A percentile compares a stretch with the other conserved stretches of the same genome.
Evolutionary conservation across 371 early-diverging fungal species (phyloP).

Genomic region (Smittium culicis): DNA sequence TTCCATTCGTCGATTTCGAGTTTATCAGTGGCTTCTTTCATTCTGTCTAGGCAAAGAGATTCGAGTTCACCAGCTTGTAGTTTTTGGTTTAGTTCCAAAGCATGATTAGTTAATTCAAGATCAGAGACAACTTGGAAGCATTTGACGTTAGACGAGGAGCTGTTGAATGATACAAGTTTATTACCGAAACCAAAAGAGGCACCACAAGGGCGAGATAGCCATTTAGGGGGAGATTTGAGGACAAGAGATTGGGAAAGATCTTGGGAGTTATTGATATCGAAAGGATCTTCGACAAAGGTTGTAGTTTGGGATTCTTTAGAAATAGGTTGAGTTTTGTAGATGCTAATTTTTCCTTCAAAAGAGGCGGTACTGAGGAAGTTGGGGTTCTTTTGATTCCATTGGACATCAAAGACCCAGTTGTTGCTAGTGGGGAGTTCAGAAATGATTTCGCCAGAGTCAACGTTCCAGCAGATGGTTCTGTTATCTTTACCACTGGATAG

Average conservation of each 20-base stretch:
- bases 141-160: conserved; percentile 30
- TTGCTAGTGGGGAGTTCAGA: conserved; percentile 59
- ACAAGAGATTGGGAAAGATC: conserved; percentile 36
- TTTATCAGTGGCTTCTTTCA: conserved; percentile 29
- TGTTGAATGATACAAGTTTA: conserved; percentile 54
- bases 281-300: conserved; percentile 51
- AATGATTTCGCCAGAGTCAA: conserved; percentile 46
- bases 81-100: conserved; percentile 20
- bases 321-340: conserved; percentile 61
- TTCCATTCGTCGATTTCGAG: conserved; percentile 59
- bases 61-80: conserved; percentile 19
- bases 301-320: conserved; percentile 15
- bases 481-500: conserved; percentile 84
- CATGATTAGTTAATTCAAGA: conserved; percentile 24
- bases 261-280: conserved; percentile 38
- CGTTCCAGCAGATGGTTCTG: conserved; percentile 86
- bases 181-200: conserved; percentile 85
- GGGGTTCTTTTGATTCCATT: conserved; percentile 86
- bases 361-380: conserved; percentile 70
- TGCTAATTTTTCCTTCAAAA: conserved; percentile 71
- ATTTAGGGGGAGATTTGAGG: conserved; percentile 83
- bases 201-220: conserved; percentile 85
- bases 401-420: conserved; percentile 86
- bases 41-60: conserved; percentile 31
- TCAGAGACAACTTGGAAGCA: conserved; percentile 39